Evolutionary conservation across 2,329 filamentous ascomycete species (phyloP), one percentile per base, ranked within the genome.

Genomic region (Colletotrichum sp.): DNA sequence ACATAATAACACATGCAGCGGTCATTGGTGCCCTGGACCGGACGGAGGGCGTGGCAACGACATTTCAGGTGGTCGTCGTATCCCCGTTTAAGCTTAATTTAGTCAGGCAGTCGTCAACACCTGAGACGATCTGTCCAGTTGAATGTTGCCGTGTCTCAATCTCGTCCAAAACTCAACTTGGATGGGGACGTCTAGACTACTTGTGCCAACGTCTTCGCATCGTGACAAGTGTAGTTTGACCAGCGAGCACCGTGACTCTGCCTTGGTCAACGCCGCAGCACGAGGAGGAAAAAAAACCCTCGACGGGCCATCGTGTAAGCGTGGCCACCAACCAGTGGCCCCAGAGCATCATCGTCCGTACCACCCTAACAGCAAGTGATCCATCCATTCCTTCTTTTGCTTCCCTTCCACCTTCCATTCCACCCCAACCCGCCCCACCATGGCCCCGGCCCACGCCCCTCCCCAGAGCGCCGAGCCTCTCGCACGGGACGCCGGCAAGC

Each of bases 401-500:
- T 57, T 57, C 27, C 30, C 52, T 71, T 19, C 19, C 22, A 7
- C 15, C 44, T 29, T 30, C n/a, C 55, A 34, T 61, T 64, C 62
- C 62, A n/a, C 62, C 62, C 69, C 27, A 68, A 30, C 34, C 59
- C 34, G 57, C 63, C 73, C 73, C 69, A 65, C 69, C 32, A 65
- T 30, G 69, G 57, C 70, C 73, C 73, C 64, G 70, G 64, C 70
- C 71, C 70, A 76, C 72, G 64, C 55, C 73, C 73, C 73, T 69
- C 64, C 70, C 70, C 57, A 76, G 75, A 72, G 55, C 72, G 75
- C 75, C 75, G 72, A 77, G 75, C 72, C 75, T 77, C 59, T 59
- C 32, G 63, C 75, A 69, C 75, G 75, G 75, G 67, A 77, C 72
- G 68, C 72, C 75, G 75, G 75, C 75, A 77, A 76, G 66, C 68